Base-by-base conservation (phyloP, 805 yeast genomes). In the Saccharomycopsis sp. region DNA sequence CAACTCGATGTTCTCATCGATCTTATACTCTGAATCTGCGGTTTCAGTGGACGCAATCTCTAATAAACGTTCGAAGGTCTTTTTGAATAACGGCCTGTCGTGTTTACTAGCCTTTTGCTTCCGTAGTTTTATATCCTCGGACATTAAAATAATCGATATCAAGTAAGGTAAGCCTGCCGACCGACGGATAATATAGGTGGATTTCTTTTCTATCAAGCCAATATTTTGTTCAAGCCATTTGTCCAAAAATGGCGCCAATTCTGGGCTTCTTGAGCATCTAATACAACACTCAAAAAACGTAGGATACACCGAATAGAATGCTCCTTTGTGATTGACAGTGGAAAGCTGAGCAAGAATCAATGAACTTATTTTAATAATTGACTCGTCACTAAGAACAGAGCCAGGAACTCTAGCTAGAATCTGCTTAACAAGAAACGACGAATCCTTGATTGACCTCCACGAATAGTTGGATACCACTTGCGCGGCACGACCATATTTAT, bases 161-260 rank as follows among this genome's bases (percentile, higher is more conserved):
- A 93, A 73, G 65, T 75, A 86, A 1, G 98, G 98, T 17, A 94
- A 71, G 0, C 98, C 97, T 1, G 97, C 98, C 1, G 97, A 91
- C 63, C 98, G 77, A 68, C 98, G 79, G 0, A 96, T 87, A 55
- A 92, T 86, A 52, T 81, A 79, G 65, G 89, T 92, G 0, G 86
- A 75, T 64, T 79, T 82, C 0, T 75, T 74, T 60, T 78, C 77
- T 24, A 89, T 72, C 52, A 82, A 68, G 2, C 68, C 66, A 15
- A 91, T 64, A 63, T 82, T 86, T n/a, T 74, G 70, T 15, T 74
- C 67, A 2, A 91, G 70, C 96, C 96, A 89, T 14, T 63, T 58
- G 9, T 67, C 65, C 3, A 92, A 84, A 47, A 72, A 73, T 0
- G 63, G 64, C 15, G 75, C 69, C 3, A 76, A 64, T 0, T 69